phyloP scores from a whole-genome alignment of 495 filamentous ascomycete genomes.

The Clavariopsis aquatica region DNA sequence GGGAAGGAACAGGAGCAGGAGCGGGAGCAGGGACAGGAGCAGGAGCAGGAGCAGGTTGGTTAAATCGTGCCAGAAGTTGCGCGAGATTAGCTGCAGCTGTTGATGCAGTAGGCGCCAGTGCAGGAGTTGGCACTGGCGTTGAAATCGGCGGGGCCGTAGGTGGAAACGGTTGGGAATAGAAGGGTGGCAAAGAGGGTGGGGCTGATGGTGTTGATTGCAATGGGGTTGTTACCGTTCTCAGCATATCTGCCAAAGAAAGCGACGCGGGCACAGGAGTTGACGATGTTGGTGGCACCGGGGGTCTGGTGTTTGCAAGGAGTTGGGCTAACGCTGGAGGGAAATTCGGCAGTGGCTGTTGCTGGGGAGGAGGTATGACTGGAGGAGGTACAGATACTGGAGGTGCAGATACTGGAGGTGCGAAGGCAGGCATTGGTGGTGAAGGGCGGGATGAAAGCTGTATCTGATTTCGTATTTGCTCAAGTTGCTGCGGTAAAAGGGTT shows the following conservation, averaged over 20 bases:
- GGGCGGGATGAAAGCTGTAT: constrained; percentile 47
- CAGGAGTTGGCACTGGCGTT: constrained; percentile 24
- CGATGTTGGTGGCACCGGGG: constrained; percentile 26
- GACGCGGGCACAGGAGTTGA: constrained; percentile 47
- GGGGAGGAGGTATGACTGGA: neutral
- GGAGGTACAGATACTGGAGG: constrained; percentile 8
- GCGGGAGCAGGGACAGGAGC: constrained; percentile 2
- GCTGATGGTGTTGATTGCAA: constrained; percentile 14
- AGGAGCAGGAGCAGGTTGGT: constrained; percentile 6
- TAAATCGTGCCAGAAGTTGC: constrained; percentile 20
- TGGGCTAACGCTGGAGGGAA: constrained; percentile 35
- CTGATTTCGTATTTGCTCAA: constrained; percentile 69
- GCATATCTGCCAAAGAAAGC: constrained; percentile 41
- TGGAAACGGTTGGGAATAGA: constrained; percentile 39
- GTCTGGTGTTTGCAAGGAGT: constrained; percentile 19
- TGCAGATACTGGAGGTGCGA: neutral
- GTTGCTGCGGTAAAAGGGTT: constrained; percentile 75
- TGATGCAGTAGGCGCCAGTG: constrained; percentile 13
- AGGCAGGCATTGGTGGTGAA: constrained; percentile 24
- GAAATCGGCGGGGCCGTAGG: constrained; percentile 34
- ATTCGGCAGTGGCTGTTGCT: constrained; percentile 38
- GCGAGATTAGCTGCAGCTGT: constrained; percentile 22
- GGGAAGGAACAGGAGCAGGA: neutral
- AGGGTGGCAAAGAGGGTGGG: constrained; percentile 35
- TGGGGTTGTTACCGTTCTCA: constrained; percentile 13